Evolutionary conservation across 371 early-diverging fungal genomes (phyloP), one percentile per base, ranked within the genome.

Genomic region (Vairimorpha necatrix): DNA sequence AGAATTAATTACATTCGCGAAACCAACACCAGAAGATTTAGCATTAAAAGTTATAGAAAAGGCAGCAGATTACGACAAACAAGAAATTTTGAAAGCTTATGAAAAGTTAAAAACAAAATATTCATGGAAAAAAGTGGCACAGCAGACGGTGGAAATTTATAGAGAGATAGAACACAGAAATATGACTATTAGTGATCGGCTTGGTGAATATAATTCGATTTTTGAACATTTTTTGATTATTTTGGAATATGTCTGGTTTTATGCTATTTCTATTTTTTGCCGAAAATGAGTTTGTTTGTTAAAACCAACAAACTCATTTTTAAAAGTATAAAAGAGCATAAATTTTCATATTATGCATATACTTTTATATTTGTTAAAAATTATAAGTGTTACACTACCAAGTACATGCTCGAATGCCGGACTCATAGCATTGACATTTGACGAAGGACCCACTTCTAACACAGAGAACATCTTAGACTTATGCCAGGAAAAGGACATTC

Each of bases 1-100:
- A 39, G 89, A 93, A 75, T 93, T 95, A 92, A 89, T 98, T n/a
- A 87, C 89, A 32, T 93, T 96, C 87, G 90, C 92, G 0, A 87
- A 88, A 48, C 93, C 96, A 4, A 92, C 92, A 62, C 91, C 90
- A 76, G 89, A 93, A 80, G 92, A 91, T 89, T 87, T 82, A 54
- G 47, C 74, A 2, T 18, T 14, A 20, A 67, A 75, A 13, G 61
- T 83, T 32, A 20, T 67, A 38, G 46, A 47, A 7, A 76, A 74
- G 1, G 24, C 72, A 14, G 61, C 53, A 6, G 77, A 72, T 18
- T 53, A 48, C 33, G 20, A 46, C 30, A 32, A 38, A 36, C 48
- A 83, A 46, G 38, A 16, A 13, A 30, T 26, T 30, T 48, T 26
- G 20, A 63, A 22, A 13, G 39, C 39, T 11, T 62, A 72, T 34